Evolutionary conservation across 495 filamentous ascomycete species (phyloP), one percentile per base, ranked within the genome.

Genomic region (Apodospora peruviana): DNA sequence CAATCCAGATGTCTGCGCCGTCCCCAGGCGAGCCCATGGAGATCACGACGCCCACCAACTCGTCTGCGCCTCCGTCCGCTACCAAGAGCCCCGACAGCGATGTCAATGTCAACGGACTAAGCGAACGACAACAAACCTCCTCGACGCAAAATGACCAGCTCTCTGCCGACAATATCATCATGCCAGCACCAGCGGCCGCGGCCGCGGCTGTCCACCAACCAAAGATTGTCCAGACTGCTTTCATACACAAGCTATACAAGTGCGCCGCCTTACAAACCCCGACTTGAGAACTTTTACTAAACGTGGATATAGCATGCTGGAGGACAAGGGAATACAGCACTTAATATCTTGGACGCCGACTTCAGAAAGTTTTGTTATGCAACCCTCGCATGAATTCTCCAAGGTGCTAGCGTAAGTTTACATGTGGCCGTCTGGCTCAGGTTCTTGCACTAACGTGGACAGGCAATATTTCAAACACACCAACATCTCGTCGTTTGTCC

Each of bases 161-260:
- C 17, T 45, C 43, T 17, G 47, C 58, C 39, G 60, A 67, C 14
- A 67, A 55, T 45, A 64, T 65, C 45, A 68, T 68, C 50, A 68
- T 71, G 52, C 67, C 73, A 35, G 62, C 71, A 17, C 66, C 71
- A 2, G 63, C 67, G 50, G 83, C 80, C n/a, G 89, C 90, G 38
- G 85, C 87, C 4, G 87, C 88, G 14, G 88, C 90, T 49, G 84
- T 90, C 50, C 91, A 95, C 66, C 90, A 95, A 65, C 91, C 91
- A 48, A 98, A 98, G 71, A 90, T 96, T 47, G 89, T 97, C 23
- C 93, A 98, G 69, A 96, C 93, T 20, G 93, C 93, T n/a, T 98
- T 98, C 62, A 97, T 98, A 51, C 93, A 98, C 66, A 98, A 98
- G 67, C 80, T 98, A 16, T 98, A 96, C 79, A 98, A 95, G 91